These are phyloP conservation scores for Globisporangium abappressorium DNA, from an alignment of 352 stramenopile genomes.

Conservation along the genomic window DNA sequence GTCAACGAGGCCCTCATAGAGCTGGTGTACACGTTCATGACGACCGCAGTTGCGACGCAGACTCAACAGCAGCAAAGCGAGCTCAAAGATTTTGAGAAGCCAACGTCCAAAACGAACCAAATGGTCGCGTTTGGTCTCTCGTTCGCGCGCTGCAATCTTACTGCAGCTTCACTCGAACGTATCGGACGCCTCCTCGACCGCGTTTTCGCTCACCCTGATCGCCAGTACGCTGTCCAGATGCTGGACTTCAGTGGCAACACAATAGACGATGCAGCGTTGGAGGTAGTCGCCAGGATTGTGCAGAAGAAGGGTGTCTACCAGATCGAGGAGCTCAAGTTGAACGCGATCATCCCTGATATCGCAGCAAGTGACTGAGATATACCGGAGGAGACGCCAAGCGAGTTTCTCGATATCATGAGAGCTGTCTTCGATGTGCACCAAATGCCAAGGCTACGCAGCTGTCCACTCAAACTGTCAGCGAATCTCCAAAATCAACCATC, in stretches of 20 bases:
- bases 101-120: not conserved
- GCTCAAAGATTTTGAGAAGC: not conserved
- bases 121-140: not conserved
- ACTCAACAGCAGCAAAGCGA: not conserved
- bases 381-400: not conserved
- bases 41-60: not conserved
- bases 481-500: not conserved
- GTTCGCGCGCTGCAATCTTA: not conserved
- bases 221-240: not conserved
- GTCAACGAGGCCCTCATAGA: not conserved
- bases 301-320: not conserved
- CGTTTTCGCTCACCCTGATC: constrained; percentile 6
- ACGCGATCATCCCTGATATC: not conserved
- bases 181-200: constrained; percentile 2
- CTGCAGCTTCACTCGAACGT: not conserved
- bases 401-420: constrained; percentile 11
- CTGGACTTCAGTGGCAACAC: constrained; percentile 13
- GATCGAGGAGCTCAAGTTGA: not conserved
- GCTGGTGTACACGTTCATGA: not conserved
- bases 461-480: too few relatives aligned
- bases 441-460: not conserved
- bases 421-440: not conserved
- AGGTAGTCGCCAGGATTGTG: constrained; percentile 14
- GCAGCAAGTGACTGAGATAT: not conserved
- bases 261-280: constrained; percentile 5